Evolutionary conservation across 208 protist species (phyloP).

Genomic region (Acanthamoeba lenticulata): DNA sequence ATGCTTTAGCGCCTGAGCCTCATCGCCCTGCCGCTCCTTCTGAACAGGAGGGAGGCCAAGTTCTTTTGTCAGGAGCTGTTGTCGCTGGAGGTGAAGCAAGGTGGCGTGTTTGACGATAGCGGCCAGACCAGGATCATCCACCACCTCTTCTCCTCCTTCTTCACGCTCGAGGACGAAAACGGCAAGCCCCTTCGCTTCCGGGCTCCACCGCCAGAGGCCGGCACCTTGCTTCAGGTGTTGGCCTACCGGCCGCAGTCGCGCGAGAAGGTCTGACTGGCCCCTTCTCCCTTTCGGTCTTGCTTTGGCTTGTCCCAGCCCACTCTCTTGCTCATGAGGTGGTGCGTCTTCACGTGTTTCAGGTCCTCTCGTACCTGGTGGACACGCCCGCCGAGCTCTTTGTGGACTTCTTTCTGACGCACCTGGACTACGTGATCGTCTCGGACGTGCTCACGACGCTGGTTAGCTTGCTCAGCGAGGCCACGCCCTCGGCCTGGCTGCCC

Average conservation of each 20-base stretch:
- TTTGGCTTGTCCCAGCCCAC: neutral
- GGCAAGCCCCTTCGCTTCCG: conserved; percentile 29
- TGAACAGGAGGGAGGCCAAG: neutral
- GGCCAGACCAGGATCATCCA: conserved; percentile 48
- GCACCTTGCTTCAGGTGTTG: conserved; percentile 5
- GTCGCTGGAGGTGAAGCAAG: conserved; percentile 20
- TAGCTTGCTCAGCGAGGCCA: neutral
- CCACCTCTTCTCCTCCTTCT: conserved; percentile 26
- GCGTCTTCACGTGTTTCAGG: neutral
- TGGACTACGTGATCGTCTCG: conserved; percentile 23
- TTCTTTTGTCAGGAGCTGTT: neutral
- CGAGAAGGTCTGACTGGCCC: neutral
- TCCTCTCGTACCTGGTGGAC: conserved; percentile 19
- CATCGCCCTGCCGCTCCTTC: neutral
- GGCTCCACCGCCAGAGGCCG: conserved; percentile 2
- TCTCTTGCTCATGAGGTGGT: neutral
- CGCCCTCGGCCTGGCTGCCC: conserved; percentile 47
- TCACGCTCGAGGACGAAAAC: neutral
- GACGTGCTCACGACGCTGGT: conserved; percentile 31
- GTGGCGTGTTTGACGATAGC: conserved; percentile 49
- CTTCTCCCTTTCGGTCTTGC: too few relatives aligned
- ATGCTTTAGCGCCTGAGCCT: neutral
- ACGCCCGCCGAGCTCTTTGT: conserved; percentile 40
- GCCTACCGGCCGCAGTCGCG: conserved; percentile 14
- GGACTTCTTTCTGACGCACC: conserved; percentile 16